Evolutionary conservation across 176 grass and related monocot genomes (phyloP), one percentile per base, ranked within the genome.

Genomic region (Phragmites australis): DNA sequence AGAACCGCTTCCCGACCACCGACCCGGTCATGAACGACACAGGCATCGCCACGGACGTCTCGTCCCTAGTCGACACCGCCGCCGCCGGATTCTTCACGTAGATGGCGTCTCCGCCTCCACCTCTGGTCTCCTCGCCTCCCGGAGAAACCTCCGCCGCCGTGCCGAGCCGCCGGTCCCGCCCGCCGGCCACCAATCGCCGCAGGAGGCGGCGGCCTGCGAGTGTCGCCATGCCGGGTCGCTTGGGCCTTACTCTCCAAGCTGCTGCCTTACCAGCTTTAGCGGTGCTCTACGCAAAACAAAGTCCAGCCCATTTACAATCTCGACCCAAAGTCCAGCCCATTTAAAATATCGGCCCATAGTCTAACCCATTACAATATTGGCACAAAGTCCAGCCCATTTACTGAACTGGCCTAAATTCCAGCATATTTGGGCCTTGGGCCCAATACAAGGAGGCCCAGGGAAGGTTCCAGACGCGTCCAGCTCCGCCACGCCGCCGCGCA

Each of bases 21-120:
- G 96, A 99, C 23, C 92, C 92, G 82, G 92, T 95, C 96, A 95
- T 95, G 92, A 89, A 93, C 4, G 96, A 87, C 86, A 88, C 87
- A 19, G 92, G 96, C 96, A 99, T 95, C 72, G 88, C 82, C 81
- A 95, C 96, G 49, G 96, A 99, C 5, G 86, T 91, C 53, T 93
- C 87, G 72, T 95, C 96, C 88, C 96, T 56, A 9, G 88, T 95
- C 47, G 68, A 27, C 19, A 71, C 54, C 37, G 74, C 64, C 34
- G 72, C 22, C 11, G 79, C 17, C n/a, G 84, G 80, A 10, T 79
- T 77, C 92, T 89, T 83, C 47, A 99, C 50, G 72, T 84, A 91
- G 81, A 99, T 91, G 59, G 78, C 54, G 2, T 82, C 93, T 1
- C 84, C 87, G 9, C 57, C 70, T 17, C 55, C 77, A 0, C 27